These are phyloP conservation scores for Cenococcum geophilum DNA, from an alignment of 495 filamentous ascomycete genomes.

Conservation along the genomic window DNA sequence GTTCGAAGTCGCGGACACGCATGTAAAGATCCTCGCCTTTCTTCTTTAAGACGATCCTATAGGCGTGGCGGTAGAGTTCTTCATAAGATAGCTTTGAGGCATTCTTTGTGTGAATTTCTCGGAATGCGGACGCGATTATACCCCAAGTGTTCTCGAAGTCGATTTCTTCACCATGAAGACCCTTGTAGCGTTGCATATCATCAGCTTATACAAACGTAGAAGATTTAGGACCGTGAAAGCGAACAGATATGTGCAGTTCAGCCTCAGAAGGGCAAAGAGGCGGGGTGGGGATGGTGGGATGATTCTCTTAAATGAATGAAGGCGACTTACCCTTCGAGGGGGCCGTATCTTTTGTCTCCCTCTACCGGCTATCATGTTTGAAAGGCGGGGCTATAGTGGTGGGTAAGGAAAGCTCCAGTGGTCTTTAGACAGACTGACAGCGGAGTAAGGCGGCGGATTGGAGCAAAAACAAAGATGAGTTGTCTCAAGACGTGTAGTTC, in stretches of 20 bases:
- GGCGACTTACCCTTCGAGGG: conserved; percentile 57
- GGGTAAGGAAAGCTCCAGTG: neutral
- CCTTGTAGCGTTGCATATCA: conserved; percentile 38
- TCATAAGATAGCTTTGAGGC: conserved; percentile 89
- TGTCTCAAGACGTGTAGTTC: neutral
- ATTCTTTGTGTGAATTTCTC: conserved; percentile 87
- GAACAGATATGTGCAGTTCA: conserved; percentile 5
- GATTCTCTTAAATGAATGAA: conserved; percentile 25
- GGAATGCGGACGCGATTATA: conserved; percentile 63
- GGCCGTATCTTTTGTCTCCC: conserved; percentile 65
- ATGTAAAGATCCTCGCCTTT: conserved; percentile 80
- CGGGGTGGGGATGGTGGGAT: neutral
- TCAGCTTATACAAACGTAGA: neutral
- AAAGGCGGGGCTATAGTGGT: neutral
- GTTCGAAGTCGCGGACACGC: conserved; percentile 69
- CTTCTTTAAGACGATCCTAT: conserved; percentile 86
- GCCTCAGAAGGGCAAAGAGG: neutral
- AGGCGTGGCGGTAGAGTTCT: conserved; percentile 90
- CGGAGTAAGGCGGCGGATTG: neutral
- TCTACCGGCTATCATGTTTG: conserved; percentile 57
- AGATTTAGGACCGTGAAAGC: neutral
- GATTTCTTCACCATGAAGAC: conserved; percentile 50
- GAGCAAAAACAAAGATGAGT: conserved; percentile 1
- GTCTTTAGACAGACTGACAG: neutral
- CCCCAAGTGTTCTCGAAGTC: conserved; percentile 83